Evolutionary conservation across 106 monocot genomes (phyloP), one percentile per base, ranked within the genome.

Genomic region (Posidonia australis): DNA sequence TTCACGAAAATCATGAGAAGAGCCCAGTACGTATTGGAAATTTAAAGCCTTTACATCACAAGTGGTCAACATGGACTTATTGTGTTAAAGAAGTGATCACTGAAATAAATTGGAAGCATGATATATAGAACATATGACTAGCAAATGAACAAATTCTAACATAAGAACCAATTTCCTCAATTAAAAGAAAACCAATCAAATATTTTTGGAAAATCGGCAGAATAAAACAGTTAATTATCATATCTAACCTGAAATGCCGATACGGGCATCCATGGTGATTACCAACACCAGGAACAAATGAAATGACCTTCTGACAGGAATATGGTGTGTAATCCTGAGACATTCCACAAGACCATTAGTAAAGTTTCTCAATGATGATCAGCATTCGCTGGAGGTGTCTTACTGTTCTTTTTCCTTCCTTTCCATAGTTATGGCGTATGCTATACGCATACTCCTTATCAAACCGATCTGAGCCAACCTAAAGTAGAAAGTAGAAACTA

Each of bases 231-330:
- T n/a, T n/a, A n/a, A n/a, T n/a, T 25, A 66, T 26, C 46, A 76
- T 24, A 46, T 44, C 20, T 17, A 13, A 90, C 96, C 87, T 90
- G 78, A 96, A 96, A 83, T 90, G 84, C 44, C 90, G 77, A 44
- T 78, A 96, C 64, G 96, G 90, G 59, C 90, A 98, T 30, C 96
- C 96, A 77, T 90, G 86, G 51, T 90, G 91, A 79, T 98, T 91
- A 18, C 91, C 98, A 76, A 75, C 68, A 49, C 80, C 72, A 51
- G 90, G 80, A 36, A 84, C 85, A 16, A 78, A 77, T 42, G 85
- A 90, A 51, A 98, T 98, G 31, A 98, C 83, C 75, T 88, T 98
- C 71, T 98, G 98, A 77, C 98, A 98, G 13, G 98, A 85, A 65
- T 79, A 98, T 11, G 96, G 87, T 44, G 87, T 90, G 62, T 91